Percentiles rank a stretch among this genome's conserved stretches.
Evolutionary conservation across 805 yeast species (phyloP).

Genomic region (Zygoascus flipseniorum): DNA sequence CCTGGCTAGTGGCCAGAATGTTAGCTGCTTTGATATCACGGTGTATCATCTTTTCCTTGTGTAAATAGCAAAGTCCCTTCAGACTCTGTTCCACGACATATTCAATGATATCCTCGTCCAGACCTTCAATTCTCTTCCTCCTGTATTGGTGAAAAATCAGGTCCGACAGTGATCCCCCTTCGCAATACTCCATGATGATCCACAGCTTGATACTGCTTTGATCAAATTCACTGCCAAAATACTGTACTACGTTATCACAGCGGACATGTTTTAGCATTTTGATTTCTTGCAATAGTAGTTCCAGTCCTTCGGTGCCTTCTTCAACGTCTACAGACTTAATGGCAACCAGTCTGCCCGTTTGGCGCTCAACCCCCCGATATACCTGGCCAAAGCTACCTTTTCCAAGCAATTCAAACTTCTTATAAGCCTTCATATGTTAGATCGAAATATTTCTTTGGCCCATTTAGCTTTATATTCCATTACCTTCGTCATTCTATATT

Average conservation of each 20-base stretch:
- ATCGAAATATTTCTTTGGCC: background rate
- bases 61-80: conserved; percentile 68
- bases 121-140: background rate
- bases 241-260: conserved; percentile 58
- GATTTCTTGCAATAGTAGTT: conserved; percentile 50
- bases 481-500: background rate
- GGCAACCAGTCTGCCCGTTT: conserved; percentile 50
- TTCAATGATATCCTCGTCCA: conserved; percentile 31
- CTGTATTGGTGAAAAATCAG: conserved; percentile 3
- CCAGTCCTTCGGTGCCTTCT: conserved; percentile 50
- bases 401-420: conserved; percentile 14
- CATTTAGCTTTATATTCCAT: background rate
- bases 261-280: conserved; percentile 58
- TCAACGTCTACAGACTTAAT: conserved; percentile 83
- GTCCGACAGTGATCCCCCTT: conserved; percentile 87
- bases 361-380: conserved; percentile 25
- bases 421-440: conserved; percentile 1
- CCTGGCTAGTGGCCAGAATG: conserved; percentile 60
- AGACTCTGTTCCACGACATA: conserved; percentile 56
- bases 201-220: conserved; percentile 55
- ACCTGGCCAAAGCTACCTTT: conserved; percentile 21
- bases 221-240: conserved; percentile 52
- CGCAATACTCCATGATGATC: conserved; percentile 93
- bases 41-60: conserved; percentile 67
- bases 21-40: conserved; percentile 90